Base-by-base conservation (phyloP, 495 filamentous ascomycete species). In the Aspergillus egyptiacus region DNA sequence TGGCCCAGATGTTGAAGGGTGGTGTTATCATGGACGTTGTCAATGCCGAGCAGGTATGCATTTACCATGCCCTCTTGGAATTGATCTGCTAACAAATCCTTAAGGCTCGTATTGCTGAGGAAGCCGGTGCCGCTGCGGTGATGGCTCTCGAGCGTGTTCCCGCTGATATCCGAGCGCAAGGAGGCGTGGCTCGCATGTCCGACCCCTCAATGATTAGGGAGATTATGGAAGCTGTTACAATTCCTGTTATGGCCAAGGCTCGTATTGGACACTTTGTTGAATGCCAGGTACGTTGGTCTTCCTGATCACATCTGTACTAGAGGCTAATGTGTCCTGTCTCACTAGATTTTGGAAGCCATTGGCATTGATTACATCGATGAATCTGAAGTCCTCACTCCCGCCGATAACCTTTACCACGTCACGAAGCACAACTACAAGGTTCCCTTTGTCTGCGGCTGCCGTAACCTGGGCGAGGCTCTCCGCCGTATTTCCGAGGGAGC, bases 11-110 rank as follows among this genome's bases (percentile, higher is more conserved):
- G 93, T 70, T 98, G 63, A 95, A 97, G 74, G 93, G 93, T 64
- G 93, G 93, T 54, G 93, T 98, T 30, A 98, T 98, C 66, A 98
- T 98, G 93, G 93, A 98, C 66, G 93, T 97, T 46, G 90, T 96
- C 31, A 90, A 91, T 64, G 87, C 90, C 14, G 83, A 86, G 55
- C 90, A 98, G 77, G 85, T 85, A 72, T 39, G 58, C 33, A 14
- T 3, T 13, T 44, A 22, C 6, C 25, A 30, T 18, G n/a, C 6
- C 10, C 28, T 33, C 15, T 1, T 4, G n/a, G 18, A 6, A 32
- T 44, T n/a, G 27, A 31, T 18, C 1, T 6, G 0, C 6, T 31
- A 19, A 33, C 55, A 18, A 45, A 25, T 19, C 7, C n/a, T 32
- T 18, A 40, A 86, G 80, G 91, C 93, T 37, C 86, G 85, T 71